Percentiles rank a stretch among this genome's conserved stretches.
Conservation (phyloP, 768 basidiomycete genomes). For the Xanthoconium purpureum region DNA sequence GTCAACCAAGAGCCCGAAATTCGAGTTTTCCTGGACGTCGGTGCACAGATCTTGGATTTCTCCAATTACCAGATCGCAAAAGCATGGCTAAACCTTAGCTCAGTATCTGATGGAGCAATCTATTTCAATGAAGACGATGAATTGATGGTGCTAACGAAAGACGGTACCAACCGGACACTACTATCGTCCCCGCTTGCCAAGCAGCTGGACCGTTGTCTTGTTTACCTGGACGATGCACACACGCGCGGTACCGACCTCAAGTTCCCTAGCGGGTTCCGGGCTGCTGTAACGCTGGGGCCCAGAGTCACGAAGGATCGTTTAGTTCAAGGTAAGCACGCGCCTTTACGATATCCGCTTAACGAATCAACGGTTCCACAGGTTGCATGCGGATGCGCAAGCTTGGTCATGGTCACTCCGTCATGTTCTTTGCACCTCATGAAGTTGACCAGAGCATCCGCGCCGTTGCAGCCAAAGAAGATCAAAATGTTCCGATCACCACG, state of each 20-base stretch:
- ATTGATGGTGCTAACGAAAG: constrained; percentile 31
- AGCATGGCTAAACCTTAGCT: constrained; percentile 8
- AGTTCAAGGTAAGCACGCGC: constrained; percentile 8
- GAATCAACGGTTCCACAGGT: no score
- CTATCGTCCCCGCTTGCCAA: constrained; percentile 37
- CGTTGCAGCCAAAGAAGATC: not conserved
- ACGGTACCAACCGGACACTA: constrained; percentile 36
- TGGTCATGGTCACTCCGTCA: constrained; percentile 42
- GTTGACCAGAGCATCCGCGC: constrained; percentile 35
- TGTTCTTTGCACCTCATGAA: constrained; percentile 44
- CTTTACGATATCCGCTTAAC: no score
- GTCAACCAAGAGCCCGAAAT: not conserved
- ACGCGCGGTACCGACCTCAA: constrained; percentile 46
- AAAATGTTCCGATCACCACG: not conserved
- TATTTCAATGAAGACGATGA: constrained; percentile 5
- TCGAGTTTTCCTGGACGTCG: not conserved
- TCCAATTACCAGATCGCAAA: constrained; percentile 22
- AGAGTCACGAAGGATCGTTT: constrained; percentile 43
- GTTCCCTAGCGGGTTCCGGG: constrained; percentile 38
- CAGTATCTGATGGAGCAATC: not conserved
- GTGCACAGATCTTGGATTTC: not conserved
- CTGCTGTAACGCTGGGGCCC: constrained; percentile 17
- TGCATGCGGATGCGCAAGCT: constrained; percentile 23
- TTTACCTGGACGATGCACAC: constrained; percentile 53
- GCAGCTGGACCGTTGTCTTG: constrained; percentile 40